Conservation (phyloP, 768 basidiomycete species). For the Hypholoma sublateritium region DNA sequence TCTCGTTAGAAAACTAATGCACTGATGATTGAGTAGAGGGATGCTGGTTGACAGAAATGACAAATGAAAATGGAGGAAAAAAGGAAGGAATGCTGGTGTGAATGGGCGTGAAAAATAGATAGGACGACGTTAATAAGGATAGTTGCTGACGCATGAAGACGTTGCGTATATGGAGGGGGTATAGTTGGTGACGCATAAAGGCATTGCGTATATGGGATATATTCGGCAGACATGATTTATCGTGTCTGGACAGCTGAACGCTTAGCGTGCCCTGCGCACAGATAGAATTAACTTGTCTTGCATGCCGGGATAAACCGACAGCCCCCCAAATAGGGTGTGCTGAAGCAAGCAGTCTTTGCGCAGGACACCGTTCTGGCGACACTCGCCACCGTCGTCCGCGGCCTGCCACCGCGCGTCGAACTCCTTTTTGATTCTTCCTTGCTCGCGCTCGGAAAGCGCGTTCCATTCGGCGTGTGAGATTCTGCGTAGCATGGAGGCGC, state of each 20-base stretch:
- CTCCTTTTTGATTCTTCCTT: conserved; percentile 35
- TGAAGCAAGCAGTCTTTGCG: conserved; percentile 49
- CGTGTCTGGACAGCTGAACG: neutral
- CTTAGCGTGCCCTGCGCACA: conserved; percentile 29
- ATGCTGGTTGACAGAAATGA: no score
- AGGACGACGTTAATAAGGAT: neutral
- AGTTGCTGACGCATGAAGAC: neutral
- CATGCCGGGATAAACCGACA: conserved; percentile 37
- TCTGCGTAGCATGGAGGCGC: conserved; percentile 34
- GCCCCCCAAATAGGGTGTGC: conserved; percentile 52
- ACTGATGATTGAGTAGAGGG: no score
- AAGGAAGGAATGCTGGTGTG: no score
- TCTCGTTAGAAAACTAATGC: no score
- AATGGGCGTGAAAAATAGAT: no score
- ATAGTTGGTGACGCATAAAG: neutral
- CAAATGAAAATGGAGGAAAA: no score
- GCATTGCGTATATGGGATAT: neutral
- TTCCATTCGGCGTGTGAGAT: conserved; percentile 45
- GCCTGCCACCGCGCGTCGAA: conserved; percentile 47
- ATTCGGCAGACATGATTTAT: neutral
- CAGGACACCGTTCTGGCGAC: conserved; percentile 40
- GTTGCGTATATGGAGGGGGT: neutral
- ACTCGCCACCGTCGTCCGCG: conserved; percentile 32
- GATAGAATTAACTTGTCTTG: conserved; percentile 47
- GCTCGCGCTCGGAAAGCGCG: conserved; percentile 38